Evolutionary conservation across 1,284 basidiomycete species (phyloP), one percentile per base, ranked within the genome.

Genomic region (Phlebopus sp.): DNA sequence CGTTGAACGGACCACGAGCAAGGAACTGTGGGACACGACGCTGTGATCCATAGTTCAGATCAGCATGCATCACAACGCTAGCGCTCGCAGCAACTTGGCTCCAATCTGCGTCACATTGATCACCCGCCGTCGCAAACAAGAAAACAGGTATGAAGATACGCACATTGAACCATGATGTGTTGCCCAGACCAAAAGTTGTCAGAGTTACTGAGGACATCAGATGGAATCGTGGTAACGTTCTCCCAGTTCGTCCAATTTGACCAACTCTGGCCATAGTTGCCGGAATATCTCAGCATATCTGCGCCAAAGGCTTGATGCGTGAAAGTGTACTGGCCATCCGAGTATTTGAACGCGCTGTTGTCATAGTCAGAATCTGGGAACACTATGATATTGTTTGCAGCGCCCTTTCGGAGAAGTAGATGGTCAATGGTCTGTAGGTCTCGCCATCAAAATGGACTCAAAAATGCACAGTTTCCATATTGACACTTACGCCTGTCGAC

Each of bases 201-300:
- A 11, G 73, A 58, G 47, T 67, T 66, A 17, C 70, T 60, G 64
- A 92, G 88, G 13, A 79, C 51, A 10, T 67, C 70, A 10, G 78
- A 64, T 49, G 85, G 76, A 47, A 95, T 78, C 1, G 70, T 76
- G 1, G 86, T 84, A n/a, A 71, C 77, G 44, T 81, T 75, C 69
- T 92, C 87, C 80, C 86, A 94, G 36, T 72, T 71, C 30, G 70
- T 68, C 92, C 92, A 95, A 10, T 75, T 64, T 2, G 87, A 78
- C 90, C 91, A 95, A 55, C 79, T 86, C 66, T 81, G 76, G n/a
- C 89, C 91, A 59, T 88, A 95, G 70, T 94, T 86, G 70, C 81
- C 80, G 8, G 88, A 85, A 67, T 92, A 94, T 39, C 92, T 80
- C 73, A 90, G 85, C 73, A 71, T 81, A 55, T 95, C 91, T n/a